phyloP scores from a whole-genome alignment of 139 green algal species.

The Chara braunii region DNA sequence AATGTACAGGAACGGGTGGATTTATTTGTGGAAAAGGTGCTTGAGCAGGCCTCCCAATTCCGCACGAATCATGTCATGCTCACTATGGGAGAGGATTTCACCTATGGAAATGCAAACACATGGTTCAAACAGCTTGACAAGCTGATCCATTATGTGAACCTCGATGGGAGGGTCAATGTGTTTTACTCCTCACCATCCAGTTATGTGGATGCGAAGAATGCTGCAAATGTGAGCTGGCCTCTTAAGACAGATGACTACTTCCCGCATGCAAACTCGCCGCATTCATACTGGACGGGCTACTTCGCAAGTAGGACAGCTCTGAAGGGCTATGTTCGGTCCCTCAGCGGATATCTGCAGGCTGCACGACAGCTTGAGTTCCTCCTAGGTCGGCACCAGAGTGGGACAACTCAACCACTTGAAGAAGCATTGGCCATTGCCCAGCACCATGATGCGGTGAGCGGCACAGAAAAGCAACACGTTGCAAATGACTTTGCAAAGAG shows the following conservation, averaged over 20 bases:
- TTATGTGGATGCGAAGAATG: constrained; percentile 67
- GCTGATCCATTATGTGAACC: constrained; percentile 48
- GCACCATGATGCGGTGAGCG: constrained; percentile 80
- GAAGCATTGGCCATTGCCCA: constrained; percentile 59
- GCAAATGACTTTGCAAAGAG: constrained; percentile 64
- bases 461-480: constrained; percentile 78
- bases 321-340: constrained; percentile 51
- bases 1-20: constrained; percentile 70
- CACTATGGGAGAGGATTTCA: constrained; percentile 78
- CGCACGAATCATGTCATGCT: constrained; percentile 67
- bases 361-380: constrained; percentile 62
- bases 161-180: constrained; percentile 64
- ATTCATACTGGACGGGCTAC: constrained; percentile 83
- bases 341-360: constrained; percentile 31
- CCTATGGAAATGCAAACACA: constrained; percentile 54
- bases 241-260: constrained; percentile 83
- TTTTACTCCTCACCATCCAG: constrained; percentile 74
- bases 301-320: constrained; percentile 64
- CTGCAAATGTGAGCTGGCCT: constrained; percentile 42
- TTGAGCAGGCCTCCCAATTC: constrained; percentile 26
- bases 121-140: constrained; percentile 83
- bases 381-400: constrained; percentile 11
- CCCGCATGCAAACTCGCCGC: constrained; percentile 64
- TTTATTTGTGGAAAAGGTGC: constrained; percentile 53
- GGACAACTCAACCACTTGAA: constrained; percentile 49